Base-by-base conservation (phyloP, 768 basidiomycete genomes). In the Crassisporium funariophilum region DNA sequence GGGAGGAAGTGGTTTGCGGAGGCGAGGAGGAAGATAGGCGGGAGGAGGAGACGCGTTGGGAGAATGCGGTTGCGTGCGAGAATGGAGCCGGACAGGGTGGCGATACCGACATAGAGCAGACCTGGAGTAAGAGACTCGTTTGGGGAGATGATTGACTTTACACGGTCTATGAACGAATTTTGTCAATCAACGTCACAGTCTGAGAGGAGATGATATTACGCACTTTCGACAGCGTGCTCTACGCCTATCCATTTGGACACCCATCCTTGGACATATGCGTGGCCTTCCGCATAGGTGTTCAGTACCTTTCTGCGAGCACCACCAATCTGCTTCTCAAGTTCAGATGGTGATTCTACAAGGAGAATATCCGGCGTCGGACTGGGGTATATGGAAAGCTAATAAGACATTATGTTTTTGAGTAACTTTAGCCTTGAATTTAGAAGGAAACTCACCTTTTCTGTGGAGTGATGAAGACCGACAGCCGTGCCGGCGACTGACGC, bases 1-100 rank as follows among this genome's bases (percentile, higher is more conserved):
- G 95, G 95, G 33, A 97, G 82, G 82, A 97, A 95, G 65, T 95
- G 84, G 45, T 82, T 73, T 35, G 86, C 72, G 21, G 94, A 83
- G 49, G 79, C 61, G 46, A 86, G 44, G 54, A 93, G 68, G 64
- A 93, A 79, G 17, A 81, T 49, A 0, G 95, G 88, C 0, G 95
- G 95, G 11, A 94, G 76, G 35, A 87, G 51, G 41, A 87, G 56
- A 15, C 95, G 87, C 4, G 82, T 69, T 23, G 83, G 75, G 44
- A 94, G 68, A 42, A 72, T 61, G 52, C 94, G 84, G 55, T 86
- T 88, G 34, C 94, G 86, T 0, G 88, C 82, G 46, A 98, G 56
- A 57, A 98, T 86, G 46, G 93, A 93, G 1, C 89, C 91, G 3
- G 89, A 87, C 38, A 98, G 82, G 11, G 91, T 83, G 2, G 91